Evolutionary conservation across 2,329 filamentous ascomycete species (phyloP).

Genomic region (Hansfordia pulvinata): DNA sequence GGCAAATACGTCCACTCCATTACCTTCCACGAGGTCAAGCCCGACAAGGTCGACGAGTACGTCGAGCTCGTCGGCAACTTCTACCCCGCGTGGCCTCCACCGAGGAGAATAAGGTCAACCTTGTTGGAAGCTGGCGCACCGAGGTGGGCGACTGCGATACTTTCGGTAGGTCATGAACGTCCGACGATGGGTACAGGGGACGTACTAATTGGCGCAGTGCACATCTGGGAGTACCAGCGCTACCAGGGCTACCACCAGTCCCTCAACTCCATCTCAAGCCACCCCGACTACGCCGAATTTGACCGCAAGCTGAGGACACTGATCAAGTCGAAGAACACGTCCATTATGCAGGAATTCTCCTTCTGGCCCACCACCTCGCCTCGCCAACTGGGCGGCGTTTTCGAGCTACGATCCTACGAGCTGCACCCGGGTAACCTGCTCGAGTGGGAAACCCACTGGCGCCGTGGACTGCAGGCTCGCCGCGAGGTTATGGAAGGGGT

Average conservation of each 20-base stretch:
- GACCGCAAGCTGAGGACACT: conserved; percentile 75
- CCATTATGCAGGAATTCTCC: conserved; percentile 98
- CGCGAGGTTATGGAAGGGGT: conserved; percentile 98
- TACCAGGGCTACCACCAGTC: conserved; percentile 94
- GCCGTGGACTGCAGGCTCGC: conserved; percentile 77
- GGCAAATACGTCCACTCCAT: conserved; percentile 99
- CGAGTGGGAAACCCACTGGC: conserved; percentile 98
- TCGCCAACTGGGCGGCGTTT: conserved; percentile 78
- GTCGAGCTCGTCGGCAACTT: conserved; percentile 76
- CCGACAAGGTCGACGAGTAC: conserved; percentile 92
- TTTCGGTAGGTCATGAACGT: conserved; percentile 68
- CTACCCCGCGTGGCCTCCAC: conserved; percentile 78
- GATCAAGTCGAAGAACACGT: conserved; percentile 73
- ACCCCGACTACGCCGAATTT: conserved; percentile 75
- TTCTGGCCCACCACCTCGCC: conserved; percentile 97
- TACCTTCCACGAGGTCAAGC: conserved; percentile 90
- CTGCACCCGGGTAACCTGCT: conserved; percentile 89
- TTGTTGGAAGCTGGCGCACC: conserved; percentile 96
- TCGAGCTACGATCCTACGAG: conserved; percentile 93
- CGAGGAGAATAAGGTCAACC: conserved; percentile 83
- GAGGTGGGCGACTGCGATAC: conserved; percentile 96
- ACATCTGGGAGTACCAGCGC: conserved; percentile 99
- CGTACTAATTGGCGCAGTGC: conserved; percentile 42
- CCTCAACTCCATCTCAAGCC: conserved; percentile 67
- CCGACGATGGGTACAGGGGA: not conserved